Conservation (phyloP, 768 basidiomycete species). For the Dacryopinax primogenitus region DNA sequence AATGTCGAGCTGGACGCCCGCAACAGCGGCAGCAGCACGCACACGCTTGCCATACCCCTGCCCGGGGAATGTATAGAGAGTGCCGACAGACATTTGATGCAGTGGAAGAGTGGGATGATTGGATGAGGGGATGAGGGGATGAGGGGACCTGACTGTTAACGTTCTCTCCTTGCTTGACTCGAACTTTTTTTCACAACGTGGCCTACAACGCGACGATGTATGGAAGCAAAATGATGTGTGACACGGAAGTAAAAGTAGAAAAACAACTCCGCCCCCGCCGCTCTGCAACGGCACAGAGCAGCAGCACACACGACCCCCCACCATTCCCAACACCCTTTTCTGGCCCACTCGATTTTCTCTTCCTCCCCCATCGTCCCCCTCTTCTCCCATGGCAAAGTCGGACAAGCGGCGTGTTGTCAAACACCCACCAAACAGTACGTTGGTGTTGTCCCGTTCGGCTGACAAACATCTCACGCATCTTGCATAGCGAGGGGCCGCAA, state of each 20-base stretch:
- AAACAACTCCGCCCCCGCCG: background rate
- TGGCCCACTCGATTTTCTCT: too few relatives aligned
- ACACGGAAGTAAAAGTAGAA: background rate
- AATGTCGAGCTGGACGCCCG: background rate
- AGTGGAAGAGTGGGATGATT: background rate
- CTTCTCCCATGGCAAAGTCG: background rate
- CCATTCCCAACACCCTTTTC: too few relatives aligned
- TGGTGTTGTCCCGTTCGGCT: background rate
- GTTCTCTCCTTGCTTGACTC: background rate
- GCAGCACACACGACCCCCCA: background rate
- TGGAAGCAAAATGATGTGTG: background rate
- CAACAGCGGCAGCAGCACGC: background rate
- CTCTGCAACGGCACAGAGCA: background rate
- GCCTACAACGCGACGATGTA: background rate
- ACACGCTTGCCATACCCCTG: slow-evolving; percentile 2
- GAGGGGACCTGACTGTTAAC: too few relatives aligned
- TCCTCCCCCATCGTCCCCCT: background rate
- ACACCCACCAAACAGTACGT: background rate
- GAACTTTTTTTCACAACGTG: background rate
- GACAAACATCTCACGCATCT: background rate
- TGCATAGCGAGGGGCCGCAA: background rate
- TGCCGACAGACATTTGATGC: slow-evolving; percentile 1
- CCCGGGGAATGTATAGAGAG: background rate
- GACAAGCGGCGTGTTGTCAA: background rate
- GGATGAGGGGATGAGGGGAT: background rate